A percentile compares a stretch with the other conserved stretches of the same genome.
phyloP scores from a whole-genome alignment of 331 rosid species.

The Malus hybrid region DNA sequence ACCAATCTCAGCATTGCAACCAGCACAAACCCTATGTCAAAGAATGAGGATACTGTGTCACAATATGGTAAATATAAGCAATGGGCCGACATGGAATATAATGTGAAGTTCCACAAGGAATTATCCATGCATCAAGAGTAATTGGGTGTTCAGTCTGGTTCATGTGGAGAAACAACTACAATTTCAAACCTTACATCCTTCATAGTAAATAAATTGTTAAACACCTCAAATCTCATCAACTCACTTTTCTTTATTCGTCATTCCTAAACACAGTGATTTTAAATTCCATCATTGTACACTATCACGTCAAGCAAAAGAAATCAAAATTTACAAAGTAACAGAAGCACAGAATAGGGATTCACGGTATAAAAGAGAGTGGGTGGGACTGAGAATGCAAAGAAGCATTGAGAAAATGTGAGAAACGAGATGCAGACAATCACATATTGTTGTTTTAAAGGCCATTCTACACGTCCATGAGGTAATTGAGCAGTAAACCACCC shows the following conservation, averaged over 20 bases:
- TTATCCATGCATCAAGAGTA: background rate
- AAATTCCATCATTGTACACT: background rate
- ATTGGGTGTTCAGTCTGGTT: background rate
- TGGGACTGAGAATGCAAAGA: background rate
- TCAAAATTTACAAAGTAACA: background rate
- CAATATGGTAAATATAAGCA: too few species aligned
- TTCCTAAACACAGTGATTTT: too few species aligned
- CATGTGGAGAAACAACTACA: background rate
- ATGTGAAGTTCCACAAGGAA: background rate
- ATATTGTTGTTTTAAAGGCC: background rate
- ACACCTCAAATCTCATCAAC: background rate
- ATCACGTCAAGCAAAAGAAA: background rate
- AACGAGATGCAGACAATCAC: background rate
- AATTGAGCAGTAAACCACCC: background rate
- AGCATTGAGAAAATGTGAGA: background rate
- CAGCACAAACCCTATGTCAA: slow-evolving; percentile 78
- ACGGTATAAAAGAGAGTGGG: background rate
- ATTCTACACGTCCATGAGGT: background rate
- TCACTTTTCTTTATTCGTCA: too few species aligned
- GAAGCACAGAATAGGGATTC: background rate
- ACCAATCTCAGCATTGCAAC: slow-evolving; percentile 85
- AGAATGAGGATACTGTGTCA: background rate
- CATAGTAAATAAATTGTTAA: background rate
- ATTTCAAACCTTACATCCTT: background rate
- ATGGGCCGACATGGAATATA: background rate